Percentiles rank a stretch among this genome's conserved stretches.
Conservation (phyloP, 768 basidiomycete genomes). For the Suillus fuscotomentosus region DNA sequence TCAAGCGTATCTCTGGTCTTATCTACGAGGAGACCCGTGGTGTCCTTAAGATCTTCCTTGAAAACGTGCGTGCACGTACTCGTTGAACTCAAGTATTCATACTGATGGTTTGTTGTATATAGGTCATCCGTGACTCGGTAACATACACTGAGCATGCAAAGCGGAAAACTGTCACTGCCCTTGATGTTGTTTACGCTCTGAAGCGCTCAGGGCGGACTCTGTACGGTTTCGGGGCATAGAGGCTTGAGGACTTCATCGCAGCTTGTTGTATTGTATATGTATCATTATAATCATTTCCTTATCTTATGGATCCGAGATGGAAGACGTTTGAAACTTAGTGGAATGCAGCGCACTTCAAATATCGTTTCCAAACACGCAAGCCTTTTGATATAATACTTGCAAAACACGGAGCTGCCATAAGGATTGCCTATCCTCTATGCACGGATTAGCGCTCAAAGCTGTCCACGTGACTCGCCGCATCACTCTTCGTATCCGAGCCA, state of each 20-base stretch:
- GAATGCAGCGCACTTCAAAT: too few species aligned
- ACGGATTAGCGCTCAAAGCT: too few species aligned
- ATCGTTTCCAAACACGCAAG: too few species aligned
- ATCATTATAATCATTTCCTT: constrained; percentile 23
- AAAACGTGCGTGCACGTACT: constrained; percentile 56
- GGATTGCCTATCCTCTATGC: too few species aligned
- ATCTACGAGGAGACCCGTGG: constrained; percentile 97
- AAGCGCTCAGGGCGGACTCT: constrained; percentile 87
- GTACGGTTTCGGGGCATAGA: constrained; percentile 22
- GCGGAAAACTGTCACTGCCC: constrained; percentile 91
- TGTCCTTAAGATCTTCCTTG: constrained; percentile 93
- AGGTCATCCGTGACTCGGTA: constrained; percentile 95
- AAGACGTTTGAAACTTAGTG: background rate
- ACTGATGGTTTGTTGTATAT: constrained; percentile 8
- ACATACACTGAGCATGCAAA: constrained; percentile 99
- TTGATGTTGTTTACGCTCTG: constrained; percentile 89
- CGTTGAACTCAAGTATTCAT: background rate
- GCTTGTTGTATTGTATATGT: constrained; percentile 25
- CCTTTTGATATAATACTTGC: too few species aligned
- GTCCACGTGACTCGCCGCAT: too few species aligned
- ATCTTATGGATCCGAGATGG: background rate
- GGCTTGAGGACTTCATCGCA: background rate
- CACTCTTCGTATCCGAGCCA: too few species aligned
- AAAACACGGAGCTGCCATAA: too few species aligned
- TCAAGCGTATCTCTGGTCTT: constrained; percentile 91